phyloP scores from a whole-genome alignment of 148 eudicot species.

The Limonium bicolor region DNA sequence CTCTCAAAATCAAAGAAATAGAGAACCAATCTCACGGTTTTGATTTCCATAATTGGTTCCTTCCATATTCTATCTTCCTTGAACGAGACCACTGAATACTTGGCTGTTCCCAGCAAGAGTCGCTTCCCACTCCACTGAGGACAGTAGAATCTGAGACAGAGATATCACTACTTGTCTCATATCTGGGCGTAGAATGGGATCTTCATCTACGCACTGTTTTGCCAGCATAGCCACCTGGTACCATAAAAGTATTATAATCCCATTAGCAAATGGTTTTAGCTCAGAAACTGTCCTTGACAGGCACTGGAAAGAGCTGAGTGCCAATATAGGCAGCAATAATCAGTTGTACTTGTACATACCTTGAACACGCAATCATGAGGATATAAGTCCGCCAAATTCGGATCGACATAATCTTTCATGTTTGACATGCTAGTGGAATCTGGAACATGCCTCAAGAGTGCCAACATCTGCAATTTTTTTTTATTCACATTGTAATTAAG shows the following conservation, averaged over 20 bases:
- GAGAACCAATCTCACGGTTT: too few relatives aligned
- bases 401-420: constrained; percentile 67
- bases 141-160: constrained; percentile 75
- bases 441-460: constrained; percentile 61
- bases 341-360: too few relatives aligned
- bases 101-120: constrained; percentile 99
- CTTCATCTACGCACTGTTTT: constrained; percentile 88
- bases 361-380: constrained; percentile 92
- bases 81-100: constrained; percentile 91
- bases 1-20: too few relatives aligned
- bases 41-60: too few relatives aligned
- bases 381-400: constrained; percentile 71
- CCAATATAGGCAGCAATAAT: too few relatives aligned
- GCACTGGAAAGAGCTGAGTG: background rate
- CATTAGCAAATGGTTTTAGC: too few relatives aligned
- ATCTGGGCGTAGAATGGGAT: constrained; percentile 85
- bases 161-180: constrained; percentile 90
- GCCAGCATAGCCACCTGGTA: constrained; percentile 68
- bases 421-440: constrained; percentile 73
- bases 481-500: too few relatives aligned
- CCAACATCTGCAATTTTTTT: constrained; percentile 64
- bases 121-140: constrained; percentile 98
- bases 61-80: constrained; percentile 54
- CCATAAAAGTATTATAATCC: too few relatives aligned
- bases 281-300: too few relatives aligned